Evolutionary conservation across 805 yeast species (phyloP).

Genomic region (Saccharomycopsis schoenii): DNA sequence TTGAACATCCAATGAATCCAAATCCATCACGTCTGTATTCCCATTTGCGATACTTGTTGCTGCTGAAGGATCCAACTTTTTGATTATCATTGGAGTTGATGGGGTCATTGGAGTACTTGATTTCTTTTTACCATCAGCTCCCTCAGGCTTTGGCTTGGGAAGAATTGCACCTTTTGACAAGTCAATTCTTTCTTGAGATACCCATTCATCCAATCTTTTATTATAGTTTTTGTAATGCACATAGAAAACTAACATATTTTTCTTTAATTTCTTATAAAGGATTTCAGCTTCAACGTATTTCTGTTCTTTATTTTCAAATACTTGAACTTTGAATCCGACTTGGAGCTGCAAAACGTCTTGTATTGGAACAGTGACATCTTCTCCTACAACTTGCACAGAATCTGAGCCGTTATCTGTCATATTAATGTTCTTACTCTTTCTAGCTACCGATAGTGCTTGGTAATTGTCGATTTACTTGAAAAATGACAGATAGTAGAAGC

Average conservation of each 20-base stretch:
- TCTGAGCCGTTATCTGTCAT: neutral
- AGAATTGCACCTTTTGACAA: constrained; percentile 56
- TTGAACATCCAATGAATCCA: constrained; percentile 78
- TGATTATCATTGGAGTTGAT: constrained; percentile 24
- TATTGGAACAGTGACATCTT: neutral
- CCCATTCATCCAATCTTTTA: constrained; percentile 96
- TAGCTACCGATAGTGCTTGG: no score
- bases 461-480: no score
- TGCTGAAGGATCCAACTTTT: constrained; percentile 17
- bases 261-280: constrained; percentile 61
- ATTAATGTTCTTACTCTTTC: neutral
- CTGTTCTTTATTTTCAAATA: constrained; percentile 57
- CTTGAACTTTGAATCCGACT: constrained; percentile 75
- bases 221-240: constrained; percentile 93
- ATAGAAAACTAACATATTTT: constrained; percentile 72
- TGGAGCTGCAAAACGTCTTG: neutral
- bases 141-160: constrained; percentile 48
- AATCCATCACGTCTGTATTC: constrained; percentile 64
- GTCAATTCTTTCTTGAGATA: constrained; percentile 61
- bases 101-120: constrained; percentile 17
- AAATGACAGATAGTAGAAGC: neutral
- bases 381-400: neutral
- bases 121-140: constrained; percentile 35
- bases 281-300: constrained; percentile 79
- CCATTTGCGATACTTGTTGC: constrained; percentile 13